Percentiles rank a stretch among this genome's conserved stretches.
Evolutionary conservation across 306 rosid species (phyloP).

Genomic region (Castanea mollissima): DNA sequence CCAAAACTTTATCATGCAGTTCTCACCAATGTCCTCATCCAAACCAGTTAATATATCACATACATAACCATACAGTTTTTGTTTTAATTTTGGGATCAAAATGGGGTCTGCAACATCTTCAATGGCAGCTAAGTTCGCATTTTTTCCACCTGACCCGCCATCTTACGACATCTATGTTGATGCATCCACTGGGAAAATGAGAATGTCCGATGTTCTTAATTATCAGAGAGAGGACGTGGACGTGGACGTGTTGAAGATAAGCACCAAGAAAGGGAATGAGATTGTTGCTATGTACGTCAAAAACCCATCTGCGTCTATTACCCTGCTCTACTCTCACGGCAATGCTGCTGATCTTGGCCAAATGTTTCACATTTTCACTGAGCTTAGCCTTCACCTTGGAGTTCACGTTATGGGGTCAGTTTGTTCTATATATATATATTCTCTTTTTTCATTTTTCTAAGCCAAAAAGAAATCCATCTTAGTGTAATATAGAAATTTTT

Average conservation of each 20-base stretch:
- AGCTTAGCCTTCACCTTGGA: conserved; percentile 62
- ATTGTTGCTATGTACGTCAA: conserved; percentile 58
- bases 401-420: conserved; percentile 73
- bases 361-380: conserved; percentile 53
- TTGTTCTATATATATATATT: too few species aligned
- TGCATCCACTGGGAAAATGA: conserved; percentile 42
- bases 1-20: conserved; percentile 25
- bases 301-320: conserved; percentile 55
- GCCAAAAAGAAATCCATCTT: background rate
- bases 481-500: background rate
- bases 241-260: conserved; percentile 50
- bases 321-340: conserved; percentile 69
- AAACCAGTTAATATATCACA: background rate
- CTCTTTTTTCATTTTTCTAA: background rate
- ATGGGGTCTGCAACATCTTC: conserved; percentile 79
- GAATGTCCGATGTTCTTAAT: conserved; percentile 35
- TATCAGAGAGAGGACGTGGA: conserved; percentile 59
- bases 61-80: background rate
- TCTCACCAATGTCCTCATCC: background rate
- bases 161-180: conserved; percentile 34
- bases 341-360: conserved; percentile 81
- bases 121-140: conserved; percentile 67
- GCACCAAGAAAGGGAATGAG: conserved; percentile 59
- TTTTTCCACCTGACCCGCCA: conserved; percentile 68
- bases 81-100: background rate